Conservation (phyloP, 1,139 yeast genomes). For the Hyphopichia fennica region DNA sequence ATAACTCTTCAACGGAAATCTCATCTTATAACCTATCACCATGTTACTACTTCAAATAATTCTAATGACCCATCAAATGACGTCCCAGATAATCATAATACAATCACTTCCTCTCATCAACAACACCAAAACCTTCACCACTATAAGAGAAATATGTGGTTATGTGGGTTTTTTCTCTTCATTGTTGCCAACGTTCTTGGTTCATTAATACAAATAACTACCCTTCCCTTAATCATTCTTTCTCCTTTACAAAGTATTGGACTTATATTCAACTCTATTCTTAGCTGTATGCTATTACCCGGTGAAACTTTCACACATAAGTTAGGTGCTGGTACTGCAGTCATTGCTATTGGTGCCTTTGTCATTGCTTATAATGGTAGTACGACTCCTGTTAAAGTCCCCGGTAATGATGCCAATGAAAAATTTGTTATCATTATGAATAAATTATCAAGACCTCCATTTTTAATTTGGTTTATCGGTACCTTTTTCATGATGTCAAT, state of each 20-base stretch:
- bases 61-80: neutral
- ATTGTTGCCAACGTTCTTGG: constrained; percentile 77
- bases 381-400: constrained; percentile 23
- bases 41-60: constrained; percentile 7
- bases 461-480: constrained; percentile 38
- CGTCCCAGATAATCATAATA: neutral
- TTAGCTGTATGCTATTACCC: constrained; percentile 68
- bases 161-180: constrained; percentile 69
- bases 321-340: constrained; percentile 63
- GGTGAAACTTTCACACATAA: constrained; percentile 64
- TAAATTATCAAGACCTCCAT: constrained; percentile 27
- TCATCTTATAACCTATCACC: constrained; percentile 38
- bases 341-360: constrained; percentile 75
- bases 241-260: constrained; percentile 89
- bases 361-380: constrained; percentile 75
- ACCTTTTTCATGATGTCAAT: constrained; percentile 32
- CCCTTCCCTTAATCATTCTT: constrained; percentile 75
- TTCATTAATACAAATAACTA: constrained; percentile 78
- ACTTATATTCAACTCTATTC: constrained; percentile 72
- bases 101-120: neutral
- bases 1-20: constrained; percentile 82
- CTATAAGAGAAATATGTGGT: constrained; percentile 69
- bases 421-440: constrained; percentile 26
- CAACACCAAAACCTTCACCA: constrained; percentile 26
- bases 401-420: constrained; percentile 20